Evolutionary conservation across 1,284 basidiomycete genomes (phyloP).

Genomic region (Cutaneotrichosporon arboriforme): DNA sequence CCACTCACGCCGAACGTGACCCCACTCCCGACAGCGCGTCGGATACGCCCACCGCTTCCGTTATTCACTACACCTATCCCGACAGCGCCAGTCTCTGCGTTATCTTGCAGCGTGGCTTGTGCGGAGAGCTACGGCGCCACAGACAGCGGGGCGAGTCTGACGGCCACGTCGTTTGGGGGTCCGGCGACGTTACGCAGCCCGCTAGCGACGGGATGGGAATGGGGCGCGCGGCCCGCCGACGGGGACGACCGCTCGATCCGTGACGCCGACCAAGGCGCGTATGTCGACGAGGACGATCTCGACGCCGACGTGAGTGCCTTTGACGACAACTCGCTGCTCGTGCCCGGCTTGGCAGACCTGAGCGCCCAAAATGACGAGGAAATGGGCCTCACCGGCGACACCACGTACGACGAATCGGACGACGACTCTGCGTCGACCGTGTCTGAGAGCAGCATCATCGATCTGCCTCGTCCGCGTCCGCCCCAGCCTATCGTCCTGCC

Average conservation of each 20-base stretch:
- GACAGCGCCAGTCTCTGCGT: neutral
- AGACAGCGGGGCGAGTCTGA: neutral
- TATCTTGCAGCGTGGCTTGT: neutral
- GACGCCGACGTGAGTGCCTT: neutral
- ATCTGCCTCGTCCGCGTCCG: conserved; percentile 12
- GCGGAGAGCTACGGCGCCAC: neutral
- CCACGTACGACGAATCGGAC: neutral
- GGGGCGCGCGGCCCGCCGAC: neutral
- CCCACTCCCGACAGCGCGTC: neutral
- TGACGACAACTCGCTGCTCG: too few relatives aligned
- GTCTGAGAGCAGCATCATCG: conserved; percentile 16
- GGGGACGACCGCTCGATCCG: neutral
- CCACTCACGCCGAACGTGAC: conserved; percentile 2
- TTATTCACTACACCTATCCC: conserved; percentile 3
- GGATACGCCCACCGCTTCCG: neutral
- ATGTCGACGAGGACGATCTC: neutral
- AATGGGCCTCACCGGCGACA: neutral
- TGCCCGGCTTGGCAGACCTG: neutral
- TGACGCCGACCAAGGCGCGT: neutral
- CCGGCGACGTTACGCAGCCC: neutral
- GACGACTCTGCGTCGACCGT: neutral
- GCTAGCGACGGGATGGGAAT: neutral
- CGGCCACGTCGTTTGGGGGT: neutral
- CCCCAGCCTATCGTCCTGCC: conserved; percentile 6
- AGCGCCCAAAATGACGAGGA: neutral